A percentile compares a stretch with the other conserved stretches of the same genome.
phyloP scores from a whole-genome alignment of 2,329 filamentous ascomycete genomes.

The Epichloe festucae region DNA sequence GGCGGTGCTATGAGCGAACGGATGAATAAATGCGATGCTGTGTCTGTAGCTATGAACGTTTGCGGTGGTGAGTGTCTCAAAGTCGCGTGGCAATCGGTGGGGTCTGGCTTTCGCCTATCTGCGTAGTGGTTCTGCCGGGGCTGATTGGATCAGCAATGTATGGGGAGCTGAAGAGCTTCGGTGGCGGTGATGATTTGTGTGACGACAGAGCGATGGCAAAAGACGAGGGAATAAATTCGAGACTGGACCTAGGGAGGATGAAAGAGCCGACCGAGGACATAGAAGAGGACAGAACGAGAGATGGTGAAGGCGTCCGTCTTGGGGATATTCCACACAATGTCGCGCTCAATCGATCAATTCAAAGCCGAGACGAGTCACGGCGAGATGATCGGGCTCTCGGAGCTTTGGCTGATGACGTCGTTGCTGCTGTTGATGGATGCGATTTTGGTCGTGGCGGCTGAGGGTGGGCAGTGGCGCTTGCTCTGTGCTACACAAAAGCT shows the following conservation, averaged over 20 bases:
- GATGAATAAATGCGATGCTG: neutral
- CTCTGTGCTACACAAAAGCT: neutral
- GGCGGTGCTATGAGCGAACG: neutral
- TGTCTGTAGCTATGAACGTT: neutral
- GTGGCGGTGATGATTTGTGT: neutral
- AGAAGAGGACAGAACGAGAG: conserved; percentile 33
- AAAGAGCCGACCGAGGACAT: conserved; percentile 35
- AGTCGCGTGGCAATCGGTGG: conserved; percentile 15
- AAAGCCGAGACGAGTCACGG: neutral
- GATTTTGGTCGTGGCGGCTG: neutral
- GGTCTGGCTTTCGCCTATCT: conserved; percentile 5
- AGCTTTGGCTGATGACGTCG: conserved; percentile 3
- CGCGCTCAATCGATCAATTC: conserved; percentile 8
- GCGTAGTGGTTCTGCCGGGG: neutral
- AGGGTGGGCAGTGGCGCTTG: neutral
- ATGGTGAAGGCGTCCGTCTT: conserved; percentile 35
- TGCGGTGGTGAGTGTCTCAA: conserved; percentile 14
- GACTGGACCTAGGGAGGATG: conserved; percentile 37
- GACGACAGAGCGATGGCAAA: neutral
- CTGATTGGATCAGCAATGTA: neutral
- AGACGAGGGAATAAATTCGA: neutral
- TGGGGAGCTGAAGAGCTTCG: neutral
- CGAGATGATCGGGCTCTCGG: neutral
- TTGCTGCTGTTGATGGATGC: neutral
- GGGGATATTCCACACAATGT: conserved; percentile 25